Percentiles rank a stretch among this genome's conserved stretches.
Conservation (phyloP, 2,329 filamentous ascomycete genomes). For the Graphilbum sp. region DNA sequence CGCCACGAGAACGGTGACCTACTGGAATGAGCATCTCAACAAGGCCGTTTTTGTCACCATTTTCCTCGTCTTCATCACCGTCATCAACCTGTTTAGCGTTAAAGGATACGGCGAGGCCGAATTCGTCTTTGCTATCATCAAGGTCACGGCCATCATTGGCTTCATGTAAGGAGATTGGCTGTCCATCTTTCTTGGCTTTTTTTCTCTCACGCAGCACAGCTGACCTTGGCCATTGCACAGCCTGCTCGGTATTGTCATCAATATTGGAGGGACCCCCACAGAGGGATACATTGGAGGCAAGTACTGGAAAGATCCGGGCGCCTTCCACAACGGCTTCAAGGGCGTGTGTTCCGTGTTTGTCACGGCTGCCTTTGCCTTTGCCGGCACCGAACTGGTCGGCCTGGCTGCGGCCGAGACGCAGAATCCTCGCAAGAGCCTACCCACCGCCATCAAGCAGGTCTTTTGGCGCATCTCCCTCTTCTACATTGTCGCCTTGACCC, state of each 20-base stretch:
- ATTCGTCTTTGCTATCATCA: slow-evolving; percentile 74
- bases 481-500: slow-evolving; percentile 66
- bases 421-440: slow-evolving; percentile 68
- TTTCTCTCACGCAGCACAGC: no score
- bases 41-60: slow-evolving; percentile 68
- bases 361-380: slow-evolving; percentile 60
- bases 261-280: slow-evolving; percentile 60
- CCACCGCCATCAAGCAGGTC: slow-evolving; percentile 79
- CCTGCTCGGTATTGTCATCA: slow-evolving; percentile 71
- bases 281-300: slow-evolving; percentile 64
- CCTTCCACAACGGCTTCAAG: slow-evolving; percentile 71
- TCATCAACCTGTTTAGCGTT: slow-evolving; percentile 78
- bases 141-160: slow-evolving; percentile 70
- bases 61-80: slow-evolving; percentile 60
- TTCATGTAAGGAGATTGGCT: slow-evolving; percentile 46
- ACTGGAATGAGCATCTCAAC: slow-evolving; percentile 52
- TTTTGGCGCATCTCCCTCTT: slow-evolving; percentile 91
- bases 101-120: slow-evolving; percentile 83
- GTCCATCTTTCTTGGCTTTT: slow-evolving; percentile 14
- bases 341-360: slow-evolving; percentile 68
- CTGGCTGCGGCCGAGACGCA: slow-evolving; percentile 62
- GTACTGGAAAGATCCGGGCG: slow-evolving; percentile 67
- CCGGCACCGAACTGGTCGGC: slow-evolving; percentile 60
- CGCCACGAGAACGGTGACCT: slow-evolving; percentile 68
- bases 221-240: slow-evolving; percentile 20